These are phyloP conservation scores for Phytophthora sp. DNA, from an alignment of 352 stramenopile genomes.

Conservation along the genomic window DNA sequence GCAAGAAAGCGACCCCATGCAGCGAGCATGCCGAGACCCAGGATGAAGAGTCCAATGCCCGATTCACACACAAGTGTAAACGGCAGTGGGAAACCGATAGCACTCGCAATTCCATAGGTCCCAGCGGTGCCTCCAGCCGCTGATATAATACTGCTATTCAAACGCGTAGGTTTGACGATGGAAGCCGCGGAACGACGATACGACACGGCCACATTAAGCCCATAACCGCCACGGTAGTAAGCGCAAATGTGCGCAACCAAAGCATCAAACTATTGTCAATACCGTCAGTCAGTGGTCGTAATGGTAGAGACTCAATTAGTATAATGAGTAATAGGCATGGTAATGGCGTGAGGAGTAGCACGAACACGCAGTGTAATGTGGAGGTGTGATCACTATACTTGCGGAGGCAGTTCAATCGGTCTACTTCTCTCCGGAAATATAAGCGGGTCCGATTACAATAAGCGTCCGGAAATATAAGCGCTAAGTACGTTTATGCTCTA, in stretches of 20 bases:
- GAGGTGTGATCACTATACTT: not conserved
- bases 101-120: not conserved
- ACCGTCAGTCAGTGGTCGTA: not conserved
- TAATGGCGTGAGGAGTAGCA: not conserved
- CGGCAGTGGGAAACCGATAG: not conserved
- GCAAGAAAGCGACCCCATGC: not conserved
- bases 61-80: slow-evolving; percentile 1
- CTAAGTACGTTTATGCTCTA: no score
- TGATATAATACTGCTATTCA: not conserved
- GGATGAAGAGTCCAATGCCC: not conserved
- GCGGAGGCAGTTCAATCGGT: not conserved
- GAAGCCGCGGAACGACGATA: not conserved
- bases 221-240: not conserved
- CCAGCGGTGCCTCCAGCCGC: not conserved
- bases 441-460: no score
- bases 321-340: not conserved
- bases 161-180: not conserved
- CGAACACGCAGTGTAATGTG: not conserved
- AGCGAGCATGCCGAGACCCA: not conserved
- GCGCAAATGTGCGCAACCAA: not conserved
- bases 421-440: no score
- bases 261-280: not conserved
- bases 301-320: not conserved
- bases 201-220: not conserved
- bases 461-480: no score